Evolutionary conservation across 78 protist genomes (phyloP), one percentile per base, ranked within the genome.

Genomic region (Dictyostelium brefeldianum): DNA sequence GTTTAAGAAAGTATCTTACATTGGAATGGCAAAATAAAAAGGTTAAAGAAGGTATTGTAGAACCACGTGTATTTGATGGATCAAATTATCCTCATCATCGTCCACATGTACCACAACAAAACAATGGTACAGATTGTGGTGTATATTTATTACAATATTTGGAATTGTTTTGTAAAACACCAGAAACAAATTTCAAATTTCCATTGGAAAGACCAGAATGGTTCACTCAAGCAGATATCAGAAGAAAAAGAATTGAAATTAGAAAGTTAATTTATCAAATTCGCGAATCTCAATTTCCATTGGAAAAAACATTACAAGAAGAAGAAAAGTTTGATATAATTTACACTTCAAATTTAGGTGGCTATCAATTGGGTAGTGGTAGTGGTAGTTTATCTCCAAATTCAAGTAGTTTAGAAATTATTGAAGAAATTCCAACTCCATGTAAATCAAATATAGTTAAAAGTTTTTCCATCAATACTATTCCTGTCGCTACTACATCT

Each of bases 61-160:
- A 29, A 62, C 5, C 12, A 17, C 11, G 80, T n/a, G 36, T 7
- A 20, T 87, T 77, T 65, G 48, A 29, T 4, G 17, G 8, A 18
- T 50, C 41, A 4, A 77, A 87, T n/a, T 77, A 50, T 50, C 53
- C 43, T 20, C n/a, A 46, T 20, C 53, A 25, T 14, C 11, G 27
- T 22, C 78, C 84, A 46, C 89, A 80, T 69, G 83, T 91, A 6
- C 95, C 95, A 14, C 41, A 15, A 41, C 95, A 91, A 67, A 78
- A 91, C 27, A 91, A 91, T 48, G 31, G 46, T 22, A 59, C 50
- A 14, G 95, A 91, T 46, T 91, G 95, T 81, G 95, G 95, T 31
- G 89, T 91, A 9, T 91, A 29, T 57, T 27, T 91, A n/a, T 47
- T 91, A 5, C 95, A 91, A 10, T 91, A 91, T 48, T 48, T 83